Evolutionary conservation across 768 basidiomycete species (phyloP).

Genomic region (Amyloporia xantha): DNA sequence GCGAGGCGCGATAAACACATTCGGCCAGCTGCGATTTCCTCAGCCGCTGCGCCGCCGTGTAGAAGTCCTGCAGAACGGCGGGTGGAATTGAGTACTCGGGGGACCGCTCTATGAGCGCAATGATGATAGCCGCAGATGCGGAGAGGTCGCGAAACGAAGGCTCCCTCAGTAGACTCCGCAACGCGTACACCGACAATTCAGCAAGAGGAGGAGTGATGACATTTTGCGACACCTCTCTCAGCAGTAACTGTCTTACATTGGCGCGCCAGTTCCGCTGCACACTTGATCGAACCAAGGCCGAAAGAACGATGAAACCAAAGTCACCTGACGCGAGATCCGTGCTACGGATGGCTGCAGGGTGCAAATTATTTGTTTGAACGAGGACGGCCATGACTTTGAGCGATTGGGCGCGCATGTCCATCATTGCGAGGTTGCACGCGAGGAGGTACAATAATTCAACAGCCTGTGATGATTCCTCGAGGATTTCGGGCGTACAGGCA

Average conservation of each 20-base stretch:
- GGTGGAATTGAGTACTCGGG: conserved; percentile 27
- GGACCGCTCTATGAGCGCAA: not conserved
- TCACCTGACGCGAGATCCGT: conserved; percentile 32
- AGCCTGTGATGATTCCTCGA: not conserved
- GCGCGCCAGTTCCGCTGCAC: conserved; percentile 48
- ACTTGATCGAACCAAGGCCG: conserved; percentile 45
- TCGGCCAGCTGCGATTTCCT: conserved; percentile 30
- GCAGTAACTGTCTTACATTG: conserved; percentile 36
- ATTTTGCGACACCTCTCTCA: conserved; percentile 15
- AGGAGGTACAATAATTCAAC: conserved; percentile 37
- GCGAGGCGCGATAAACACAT: conserved; percentile 41
- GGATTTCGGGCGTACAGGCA: too few relatives aligned
- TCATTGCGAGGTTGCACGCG: conserved; percentile 34
- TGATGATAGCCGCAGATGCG: conserved; percentile 22
- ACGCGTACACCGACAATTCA: conserved; percentile 35
- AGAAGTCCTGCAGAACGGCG: conserved; percentile 32
- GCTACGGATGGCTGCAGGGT: conserved; percentile 38
- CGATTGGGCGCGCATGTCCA: conserved; percentile 30
- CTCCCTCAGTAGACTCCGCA: conserved; percentile 16
- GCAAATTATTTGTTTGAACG: conserved; percentile 37
- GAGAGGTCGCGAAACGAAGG: not conserved
- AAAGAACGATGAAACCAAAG: conserved; percentile 41
- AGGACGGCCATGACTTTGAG: conserved; percentile 45
- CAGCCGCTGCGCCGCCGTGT: conserved; percentile 7
- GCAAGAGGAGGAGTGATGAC: conserved; percentile 20